A percentile compares a stretch with the other conserved stretches of the same genome.
Evolutionary conservation across 768 basidiomycete species (phyloP).

Genomic region (Tulasnella calospora): DNA sequence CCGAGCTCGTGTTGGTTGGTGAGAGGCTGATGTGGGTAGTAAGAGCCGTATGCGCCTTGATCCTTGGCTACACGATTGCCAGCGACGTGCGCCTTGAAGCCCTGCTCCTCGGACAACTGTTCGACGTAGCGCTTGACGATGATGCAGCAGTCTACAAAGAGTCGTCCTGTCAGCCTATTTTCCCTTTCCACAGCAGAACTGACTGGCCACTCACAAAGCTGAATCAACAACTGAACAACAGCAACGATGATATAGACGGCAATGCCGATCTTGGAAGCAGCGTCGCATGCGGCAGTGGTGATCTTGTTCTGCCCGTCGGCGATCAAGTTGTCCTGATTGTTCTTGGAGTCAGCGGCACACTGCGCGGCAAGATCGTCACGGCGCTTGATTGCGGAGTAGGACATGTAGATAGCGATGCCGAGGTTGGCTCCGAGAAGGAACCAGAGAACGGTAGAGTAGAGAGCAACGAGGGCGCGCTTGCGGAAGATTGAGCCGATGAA

Average conservation of each 20-base stretch:
- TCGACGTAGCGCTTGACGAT: slow-evolving; percentile 27
- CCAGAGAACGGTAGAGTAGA: slow-evolving; percentile 23
- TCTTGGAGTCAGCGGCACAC: neutral
- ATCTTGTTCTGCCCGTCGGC: slow-evolving; percentile 10
- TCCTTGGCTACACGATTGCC: slow-evolving; percentile 19
- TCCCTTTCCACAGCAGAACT: neutral
- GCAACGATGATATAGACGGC: slow-evolving; percentile 13
- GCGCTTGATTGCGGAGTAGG: neutral
- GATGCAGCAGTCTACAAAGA: slow-evolving; percentile 17
- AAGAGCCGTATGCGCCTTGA: neutral
- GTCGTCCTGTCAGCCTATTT: neutral
- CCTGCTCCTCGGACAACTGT: slow-evolving; percentile 22
- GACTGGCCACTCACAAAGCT: slow-evolving; percentile 14
- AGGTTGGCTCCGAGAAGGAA: slow-evolving; percentile 18
- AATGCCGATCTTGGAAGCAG: slow-evolving; percentile 13
- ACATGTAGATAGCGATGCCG: neutral
- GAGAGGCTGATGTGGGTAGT: slow-evolving; percentile 27
- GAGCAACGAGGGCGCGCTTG: slow-evolving; percentile 21
- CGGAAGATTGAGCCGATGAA: slow-evolving; percentile 21
- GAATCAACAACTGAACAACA: slow-evolving; percentile 14
- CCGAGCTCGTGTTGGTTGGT: slow-evolving; percentile 20
- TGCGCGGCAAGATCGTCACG: neutral
- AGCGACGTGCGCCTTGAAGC: slow-evolving; percentile 11
- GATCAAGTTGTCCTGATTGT: slow-evolving; percentile 6
- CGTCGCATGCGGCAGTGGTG: slow-evolving; percentile 12